phyloP scores from a whole-genome alignment of 2,329 filamentous ascomycete species.

The Xylaria sp. region DNA sequence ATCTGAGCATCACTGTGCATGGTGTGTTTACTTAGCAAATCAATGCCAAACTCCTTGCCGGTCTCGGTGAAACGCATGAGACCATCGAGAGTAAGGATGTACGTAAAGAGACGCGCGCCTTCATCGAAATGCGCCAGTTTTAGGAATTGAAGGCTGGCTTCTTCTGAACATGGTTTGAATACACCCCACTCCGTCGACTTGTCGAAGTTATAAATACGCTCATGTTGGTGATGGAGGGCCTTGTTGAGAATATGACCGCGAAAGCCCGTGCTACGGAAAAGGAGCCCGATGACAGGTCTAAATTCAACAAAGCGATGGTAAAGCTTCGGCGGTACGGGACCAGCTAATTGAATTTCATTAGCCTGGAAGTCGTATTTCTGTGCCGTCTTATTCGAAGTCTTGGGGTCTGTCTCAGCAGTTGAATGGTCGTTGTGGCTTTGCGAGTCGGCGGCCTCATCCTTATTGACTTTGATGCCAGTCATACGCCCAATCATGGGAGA shows the following conservation, averaged over 20 bases:
- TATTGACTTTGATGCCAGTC: constrained; percentile 75
- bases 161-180: constrained; percentile 72
- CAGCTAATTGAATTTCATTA: constrained; percentile 86
- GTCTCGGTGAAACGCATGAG: constrained; percentile 93
- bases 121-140: constrained; percentile 88
- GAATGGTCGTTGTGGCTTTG: constrained; percentile 46
- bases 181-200: constrained; percentile 76
- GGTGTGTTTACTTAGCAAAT: constrained; percentile 92
- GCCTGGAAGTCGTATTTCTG: constrained; percentile 94
- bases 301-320: constrained; percentile 97
- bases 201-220: constrained; percentile 89
- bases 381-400: constrained; percentile 59
- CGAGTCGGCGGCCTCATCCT: constrained; percentile 63
- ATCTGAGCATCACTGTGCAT: constrained; percentile 95
- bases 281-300: constrained; percentile 85
- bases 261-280: constrained; percentile 83
- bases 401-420: constrained; percentile 34
- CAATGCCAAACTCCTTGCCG: constrained; percentile 93
- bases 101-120: constrained; percentile 88
- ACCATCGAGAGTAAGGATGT: constrained; percentile 87
- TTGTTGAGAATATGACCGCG: constrained; percentile 83
- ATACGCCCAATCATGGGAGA: constrained; percentile 89
- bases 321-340: constrained; percentile 80
- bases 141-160: constrained; percentile 82
- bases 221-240: constrained; percentile 89